These are phyloP conservation scores for Malassezia obtusa DNA, from an alignment of 1,284 basidiomycete species.

Conservation along the genomic window DNA sequence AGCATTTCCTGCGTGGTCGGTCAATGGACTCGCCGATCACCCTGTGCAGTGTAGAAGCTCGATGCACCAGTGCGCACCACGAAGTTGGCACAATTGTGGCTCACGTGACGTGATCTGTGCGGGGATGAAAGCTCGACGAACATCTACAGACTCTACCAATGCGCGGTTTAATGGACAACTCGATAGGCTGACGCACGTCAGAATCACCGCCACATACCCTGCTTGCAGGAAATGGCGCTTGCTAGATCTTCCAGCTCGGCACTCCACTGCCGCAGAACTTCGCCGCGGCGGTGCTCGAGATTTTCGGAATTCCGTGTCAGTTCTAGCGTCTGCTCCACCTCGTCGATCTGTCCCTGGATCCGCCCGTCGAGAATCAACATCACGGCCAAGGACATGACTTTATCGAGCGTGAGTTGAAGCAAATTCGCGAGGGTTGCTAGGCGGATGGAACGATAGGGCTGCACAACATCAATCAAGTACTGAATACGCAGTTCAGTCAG, in stretches of 20 bases:
- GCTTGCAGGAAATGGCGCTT: slow-evolving; percentile 61
- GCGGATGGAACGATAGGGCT: slow-evolving; percentile 62
- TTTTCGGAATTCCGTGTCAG: slow-evolving; percentile 61
- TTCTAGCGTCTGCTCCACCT: slow-evolving; percentile 81
- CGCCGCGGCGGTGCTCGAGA: slow-evolving; percentile 70
- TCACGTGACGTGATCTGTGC: neutral
- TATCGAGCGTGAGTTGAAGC: slow-evolving; percentile 73
- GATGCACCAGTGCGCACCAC: neutral
- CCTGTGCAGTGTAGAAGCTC: neutral
- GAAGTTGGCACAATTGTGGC: neutral
- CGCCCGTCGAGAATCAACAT: slow-evolving; percentile 88
- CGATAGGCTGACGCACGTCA: neutral
- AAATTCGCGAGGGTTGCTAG: slow-evolving; percentile 56
- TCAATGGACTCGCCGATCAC: neutral
- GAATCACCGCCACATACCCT: slow-evolving; percentile 6
- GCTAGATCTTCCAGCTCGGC: slow-evolving; percentile 65
- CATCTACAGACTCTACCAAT: neutral
- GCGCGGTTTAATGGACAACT: neutral
- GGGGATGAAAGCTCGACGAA: neutral
- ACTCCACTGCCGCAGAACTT: slow-evolving; percentile 70
- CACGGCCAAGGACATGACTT: slow-evolving; percentile 86
- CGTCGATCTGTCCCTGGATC: slow-evolving; percentile 88
- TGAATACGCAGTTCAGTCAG: slow-evolving; percentile 83
- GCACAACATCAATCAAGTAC: slow-evolving; percentile 93
- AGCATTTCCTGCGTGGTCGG: neutral